Base-by-base conservation (phyloP, 1,284 basidiomycete genomes). In the Ceratorhiza oryzae-sativae region DNA sequence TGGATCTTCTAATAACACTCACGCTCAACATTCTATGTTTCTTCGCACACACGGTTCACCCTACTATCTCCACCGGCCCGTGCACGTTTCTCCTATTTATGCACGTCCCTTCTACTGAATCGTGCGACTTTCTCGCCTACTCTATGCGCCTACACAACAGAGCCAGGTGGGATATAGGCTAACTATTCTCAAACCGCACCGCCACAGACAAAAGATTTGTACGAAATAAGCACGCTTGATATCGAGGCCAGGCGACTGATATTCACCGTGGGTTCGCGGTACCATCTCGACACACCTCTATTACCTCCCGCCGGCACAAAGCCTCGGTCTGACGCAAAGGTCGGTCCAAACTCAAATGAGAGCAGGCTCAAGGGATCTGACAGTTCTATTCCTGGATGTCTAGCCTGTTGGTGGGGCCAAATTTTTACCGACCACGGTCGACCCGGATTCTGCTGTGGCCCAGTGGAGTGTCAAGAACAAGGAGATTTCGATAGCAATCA, bases 271-370 rank as follows among this genome's bases (percentile, higher is more conserved):
- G 67, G 55, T 30, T 36, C 67, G 42, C 53, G 53, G n/a, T 70
- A 70, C 45, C 67, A 70, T 9, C 67, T 70, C 67, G 67, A 70
- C 42, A 70, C 67, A 3, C 67, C 67, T 5, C 67, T 70, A 18
- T 46, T 61, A 27, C 59, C 67, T 68, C 27, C 63, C 55, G 55
- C 55, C 67, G 36, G 42, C 25, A 18, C 53, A 1, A 58, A 59
- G 13, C n/a, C 55, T 23, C 30, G 12, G 23, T n/a, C 62, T 23
- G 53, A 56, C 34, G 27, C 49, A n/a, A 51, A 51, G 62, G 48
- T 53, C 30, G 36, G 46, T 25, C 23, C 20, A 27, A 39, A 12
- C 49, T 53, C 62, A 51, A 15, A 20, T 49, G 60, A 63, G 41
- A 36, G 36, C 36, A n/a, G 3, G 5, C 12, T 23, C 59, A 23